phyloP scores from a whole-genome alignment of 352 stramenopile species.

The Thraustochytrium sp. region DNA sequence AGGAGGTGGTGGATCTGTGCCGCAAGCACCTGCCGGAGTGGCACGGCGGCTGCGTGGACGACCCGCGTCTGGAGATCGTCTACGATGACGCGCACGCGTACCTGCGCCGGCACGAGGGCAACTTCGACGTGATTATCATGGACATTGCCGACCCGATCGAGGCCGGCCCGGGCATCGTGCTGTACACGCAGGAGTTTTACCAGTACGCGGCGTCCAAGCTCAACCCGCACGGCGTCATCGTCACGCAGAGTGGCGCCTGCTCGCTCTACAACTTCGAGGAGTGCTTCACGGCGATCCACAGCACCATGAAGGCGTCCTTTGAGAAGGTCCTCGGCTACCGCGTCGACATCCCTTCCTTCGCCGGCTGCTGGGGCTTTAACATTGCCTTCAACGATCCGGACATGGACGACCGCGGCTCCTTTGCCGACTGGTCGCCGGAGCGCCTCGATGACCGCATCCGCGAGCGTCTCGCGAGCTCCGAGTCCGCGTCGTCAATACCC shows the following conservation, averaged over 20 bases:
- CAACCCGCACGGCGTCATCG: conserved; percentile 75
- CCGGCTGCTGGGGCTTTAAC: conserved; percentile 85
- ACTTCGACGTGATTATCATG: conserved; percentile 91
- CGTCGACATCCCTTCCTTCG: conserved; percentile 84
- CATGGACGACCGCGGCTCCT: conserved; percentile 61
- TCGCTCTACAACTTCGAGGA: conserved; percentile 73
- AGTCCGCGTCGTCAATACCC: conserved; percentile 60
- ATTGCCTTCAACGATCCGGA: conserved; percentile 61
- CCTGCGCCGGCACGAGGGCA: conserved; percentile 33
- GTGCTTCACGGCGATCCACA: conserved; percentile 87
- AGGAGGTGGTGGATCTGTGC: conserved; percentile 82
- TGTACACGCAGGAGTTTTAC: conserved; percentile 83
- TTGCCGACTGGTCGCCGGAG: conserved; percentile 55
- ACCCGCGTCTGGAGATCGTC: conserved; percentile 77
- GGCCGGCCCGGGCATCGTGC: conserved; percentile 79
- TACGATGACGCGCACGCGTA: conserved; percentile 45
- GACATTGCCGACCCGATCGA: conserved; percentile 89
- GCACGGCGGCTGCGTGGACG: conserved; percentile 73
- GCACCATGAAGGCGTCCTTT: conserved; percentile 82
- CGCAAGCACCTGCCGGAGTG: conserved; percentile 85
- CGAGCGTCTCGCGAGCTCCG: conserved; percentile 47
- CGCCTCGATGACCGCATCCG: conserved; percentile 48
- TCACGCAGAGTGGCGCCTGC: conserved; percentile 82
- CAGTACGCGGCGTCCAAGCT: conserved; percentile 70
- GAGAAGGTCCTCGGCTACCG: conserved; percentile 81